These are phyloP conservation scores for Raffaelea arxii DNA, from an alignment of 2,329 filamentous ascomycete genomes.

Conservation along the genomic window DNA sequence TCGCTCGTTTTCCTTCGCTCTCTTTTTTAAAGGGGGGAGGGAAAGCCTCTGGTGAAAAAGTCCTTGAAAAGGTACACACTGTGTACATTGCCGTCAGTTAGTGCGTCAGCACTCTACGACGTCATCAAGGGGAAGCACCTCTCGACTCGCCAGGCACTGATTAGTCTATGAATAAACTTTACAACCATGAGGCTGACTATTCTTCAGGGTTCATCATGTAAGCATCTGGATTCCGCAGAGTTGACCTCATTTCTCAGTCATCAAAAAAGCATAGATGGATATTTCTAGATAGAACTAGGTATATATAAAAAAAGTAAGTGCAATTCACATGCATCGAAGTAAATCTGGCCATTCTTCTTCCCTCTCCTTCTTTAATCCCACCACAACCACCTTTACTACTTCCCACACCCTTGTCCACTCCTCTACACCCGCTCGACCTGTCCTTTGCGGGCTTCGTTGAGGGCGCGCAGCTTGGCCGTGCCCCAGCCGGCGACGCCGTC, in stretches of 20 bases:
- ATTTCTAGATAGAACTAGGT: too few species aligned
- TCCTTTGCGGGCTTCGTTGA: conserved; percentile 43
- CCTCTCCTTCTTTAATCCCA: neutral
- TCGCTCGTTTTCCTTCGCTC: too few species aligned
- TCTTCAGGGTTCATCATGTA: too few species aligned
- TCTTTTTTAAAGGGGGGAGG: too few species aligned
- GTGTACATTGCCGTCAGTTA: too few species aligned
- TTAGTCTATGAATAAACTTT: neutral
- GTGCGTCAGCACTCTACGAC: too few species aligned
- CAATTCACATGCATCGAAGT: neutral
- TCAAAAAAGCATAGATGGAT: too few species aligned
- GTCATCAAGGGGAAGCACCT: too few species aligned
- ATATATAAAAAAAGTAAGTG: neutral
- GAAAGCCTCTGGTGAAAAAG: too few species aligned
- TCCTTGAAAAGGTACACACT: too few species aligned
- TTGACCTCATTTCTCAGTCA: too few species aligned
- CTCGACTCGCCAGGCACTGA: too few species aligned
- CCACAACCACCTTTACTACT: neutral
- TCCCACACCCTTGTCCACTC: neutral
- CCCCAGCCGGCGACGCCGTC: conserved; percentile 69
- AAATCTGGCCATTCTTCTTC: neutral
- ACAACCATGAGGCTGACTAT: neutral
- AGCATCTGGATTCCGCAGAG: neutral
- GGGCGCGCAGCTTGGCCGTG: conserved; percentile 71
- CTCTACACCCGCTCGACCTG: conserved; percentile 15